These are phyloP conservation scores for Backusella liffmaniae DNA, from an alignment of 192 early-diverging fungal species.

Conservation along the genomic window DNA sequence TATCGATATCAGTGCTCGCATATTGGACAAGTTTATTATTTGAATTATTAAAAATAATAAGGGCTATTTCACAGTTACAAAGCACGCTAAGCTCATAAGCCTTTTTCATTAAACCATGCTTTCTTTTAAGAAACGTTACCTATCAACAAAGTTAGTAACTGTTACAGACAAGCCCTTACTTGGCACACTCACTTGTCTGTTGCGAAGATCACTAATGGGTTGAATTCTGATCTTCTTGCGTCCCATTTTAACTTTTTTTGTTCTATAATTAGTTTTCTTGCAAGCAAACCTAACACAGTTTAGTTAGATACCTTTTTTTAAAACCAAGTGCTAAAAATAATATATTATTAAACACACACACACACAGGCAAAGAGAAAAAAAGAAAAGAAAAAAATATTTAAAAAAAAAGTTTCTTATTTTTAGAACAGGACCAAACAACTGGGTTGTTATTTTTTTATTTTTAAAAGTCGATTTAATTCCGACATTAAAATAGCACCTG, in stretches of 20 bases:
- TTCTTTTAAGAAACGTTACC: slow-evolving; percentile 93
- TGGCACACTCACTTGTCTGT: slow-evolving; percentile 71
- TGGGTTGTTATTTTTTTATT: slow-evolving; percentile 10
- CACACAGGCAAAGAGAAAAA: neutral
- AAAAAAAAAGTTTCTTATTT: slow-evolving; percentile 16
- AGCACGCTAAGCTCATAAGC: slow-evolving; percentile 92
- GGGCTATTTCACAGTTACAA: slow-evolving; percentile 91
- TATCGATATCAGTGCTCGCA: slow-evolving; percentile 88
- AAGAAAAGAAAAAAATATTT: neutral
- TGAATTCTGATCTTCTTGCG: slow-evolving; percentile 95
- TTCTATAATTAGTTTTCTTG: neutral
- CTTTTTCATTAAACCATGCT: slow-evolving; percentile 94
- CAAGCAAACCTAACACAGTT: neutral
- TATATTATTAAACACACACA: neutral
- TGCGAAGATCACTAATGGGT: slow-evolving; percentile 86
- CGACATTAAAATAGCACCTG: slow-evolving; percentile 45
- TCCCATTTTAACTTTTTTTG: slow-evolving; percentile 55
- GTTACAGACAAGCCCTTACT: neutral
- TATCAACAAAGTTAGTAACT: slow-evolving; percentile 22
- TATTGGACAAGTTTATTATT: slow-evolving; percentile 94
- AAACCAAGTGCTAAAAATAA: neutral
- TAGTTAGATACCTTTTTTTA: neutral
- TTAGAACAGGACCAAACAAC: neutral
- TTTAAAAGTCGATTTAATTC: slow-evolving; percentile 39
- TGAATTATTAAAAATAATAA: slow-evolving; percentile 86